phyloP scores from a whole-genome alignment of 1,284 basidiomycete species.

The Boletellus deceptivus region DNA sequence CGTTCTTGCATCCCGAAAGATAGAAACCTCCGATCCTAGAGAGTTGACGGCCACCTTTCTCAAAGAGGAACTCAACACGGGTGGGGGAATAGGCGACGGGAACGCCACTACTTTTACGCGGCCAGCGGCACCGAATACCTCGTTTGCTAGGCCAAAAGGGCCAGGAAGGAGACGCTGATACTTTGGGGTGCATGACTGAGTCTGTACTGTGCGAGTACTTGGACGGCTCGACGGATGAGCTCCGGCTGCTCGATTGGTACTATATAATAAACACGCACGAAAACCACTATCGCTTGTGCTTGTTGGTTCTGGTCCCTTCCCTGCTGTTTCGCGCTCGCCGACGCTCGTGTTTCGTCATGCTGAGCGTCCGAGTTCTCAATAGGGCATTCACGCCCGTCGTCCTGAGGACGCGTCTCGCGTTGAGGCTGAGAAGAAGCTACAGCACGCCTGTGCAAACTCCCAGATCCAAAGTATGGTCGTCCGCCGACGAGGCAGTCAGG shows the following conservation, averaged over 20 bases:
- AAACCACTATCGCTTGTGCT: no score
- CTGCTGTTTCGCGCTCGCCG: neutral
- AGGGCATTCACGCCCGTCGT: constrained; percentile 13
- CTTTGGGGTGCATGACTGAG: neutral
- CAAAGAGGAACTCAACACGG: constrained; percentile 51
- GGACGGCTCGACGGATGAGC: neutral
- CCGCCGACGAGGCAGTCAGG: constrained; percentile 77
- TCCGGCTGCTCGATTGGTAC: neutral
- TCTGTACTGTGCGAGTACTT: no score
- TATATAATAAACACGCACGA: no score
- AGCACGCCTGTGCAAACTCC: constrained; percentile 27
- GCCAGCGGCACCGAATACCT: constrained; percentile 34
- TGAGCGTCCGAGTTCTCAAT: constrained; percentile 16
- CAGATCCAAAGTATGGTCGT: constrained; percentile 79
- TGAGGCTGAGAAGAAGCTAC: constrained; percentile 21
- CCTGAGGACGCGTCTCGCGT: constrained; percentile 14
- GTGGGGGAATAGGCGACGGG: constrained; percentile 12
- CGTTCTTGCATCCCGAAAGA: constrained; percentile 52
- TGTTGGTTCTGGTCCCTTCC: neutral
- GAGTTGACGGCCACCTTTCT: constrained; percentile 71
- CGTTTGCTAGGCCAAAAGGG: constrained; percentile 62
- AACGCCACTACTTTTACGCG: constrained; percentile 5
- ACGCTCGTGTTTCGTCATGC: constrained; percentile 15
- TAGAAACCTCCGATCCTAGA: constrained; percentile 79
- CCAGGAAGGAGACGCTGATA: constrained; percentile 45